Evolutionary conservation across 2,329 filamentous ascomycete genomes (phyloP).

Genomic region (Curvularia verruculosa): DNA sequence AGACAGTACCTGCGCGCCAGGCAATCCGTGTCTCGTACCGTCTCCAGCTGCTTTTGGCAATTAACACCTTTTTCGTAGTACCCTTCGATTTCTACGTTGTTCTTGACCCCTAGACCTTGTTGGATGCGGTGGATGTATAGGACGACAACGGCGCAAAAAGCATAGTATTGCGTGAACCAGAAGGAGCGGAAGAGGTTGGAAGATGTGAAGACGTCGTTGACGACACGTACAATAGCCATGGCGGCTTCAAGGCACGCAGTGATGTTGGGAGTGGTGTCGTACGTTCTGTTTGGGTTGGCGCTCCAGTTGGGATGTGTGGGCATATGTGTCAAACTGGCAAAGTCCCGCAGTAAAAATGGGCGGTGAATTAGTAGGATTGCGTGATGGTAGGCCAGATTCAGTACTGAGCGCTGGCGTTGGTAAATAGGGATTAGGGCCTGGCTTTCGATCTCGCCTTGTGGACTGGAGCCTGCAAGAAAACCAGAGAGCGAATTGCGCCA

Average conservation of each 20-base stretch:
- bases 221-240: slow-evolving; percentile 53
- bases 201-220: slow-evolving; percentile 51
- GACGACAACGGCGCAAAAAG: slow-evolving; percentile 61
- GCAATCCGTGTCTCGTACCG: slow-evolving; percentile 41
- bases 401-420: slow-evolving; percentile 59
- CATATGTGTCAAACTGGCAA: slow-evolving; percentile 45
- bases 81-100: slow-evolving; percentile 56
- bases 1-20: slow-evolving; percentile 57
- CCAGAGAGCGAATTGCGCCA: slow-evolving; percentile 57
- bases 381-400: slow-evolving; percentile 62
- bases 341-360: slow-evolving; percentile 58
- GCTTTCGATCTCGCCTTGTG: slow-evolving; percentile 45
- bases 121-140: slow-evolving; percentile 63
- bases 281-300: slow-evolving; percentile 10
- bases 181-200: slow-evolving; percentile 55
- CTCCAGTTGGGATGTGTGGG: slow-evolving; percentile 27
- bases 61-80: slow-evolving; percentile 54
- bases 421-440: slow-evolving; percentile 57
- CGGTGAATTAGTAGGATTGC: slow-evolving; percentile 63
- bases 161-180: slow-evolving; percentile 62
- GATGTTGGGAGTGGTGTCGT: slow-evolving; percentile 44
- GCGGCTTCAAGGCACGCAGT: slow-evolving; percentile 57
- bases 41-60: slow-evolving; percentile 48
- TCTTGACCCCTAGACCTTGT: slow-evolving; percentile 51
- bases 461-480: slow-evolving; percentile 52